These are phyloP conservation scores for Pyrus communis DNA, from an alignment of 306 rosid genomes.

Conservation along the genomic window DNA sequence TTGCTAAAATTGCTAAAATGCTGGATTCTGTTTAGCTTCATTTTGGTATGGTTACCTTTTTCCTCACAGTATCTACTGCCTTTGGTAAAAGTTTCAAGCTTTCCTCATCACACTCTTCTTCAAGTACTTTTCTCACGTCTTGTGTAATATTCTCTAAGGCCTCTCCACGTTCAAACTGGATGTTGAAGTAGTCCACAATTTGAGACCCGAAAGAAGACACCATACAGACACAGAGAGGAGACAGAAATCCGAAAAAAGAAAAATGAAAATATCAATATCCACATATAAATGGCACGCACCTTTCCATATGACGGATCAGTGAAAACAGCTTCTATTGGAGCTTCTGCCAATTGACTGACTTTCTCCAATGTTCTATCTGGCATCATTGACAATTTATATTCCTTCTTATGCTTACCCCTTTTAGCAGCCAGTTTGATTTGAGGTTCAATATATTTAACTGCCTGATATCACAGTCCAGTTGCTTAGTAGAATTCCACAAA, in stretches of 20 bases:
- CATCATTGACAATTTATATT: conserved; percentile 78
- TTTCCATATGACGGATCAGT: conserved; percentile 91
- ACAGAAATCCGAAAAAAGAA: neutral
- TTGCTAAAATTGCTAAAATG: neutral
- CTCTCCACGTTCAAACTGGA: conserved; percentile 93
- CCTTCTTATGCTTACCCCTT: conserved; percentile 81
- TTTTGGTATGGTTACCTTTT: conserved; percentile 46
- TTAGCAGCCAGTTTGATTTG: conserved; percentile 86
- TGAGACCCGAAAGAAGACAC: neutral
- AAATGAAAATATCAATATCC: neutral
- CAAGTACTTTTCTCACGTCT: conserved; percentile 69
- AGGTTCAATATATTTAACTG: conserved; percentile 87
- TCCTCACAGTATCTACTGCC: conserved; percentile 90
- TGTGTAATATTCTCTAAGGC: conserved; percentile 76
- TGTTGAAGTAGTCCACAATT: conserved; percentile 14
- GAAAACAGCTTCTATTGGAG: conserved; percentile 74
- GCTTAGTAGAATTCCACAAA: conserved; percentile 23
- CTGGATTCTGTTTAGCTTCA: neutral
- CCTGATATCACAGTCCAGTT: conserved; percentile 39
- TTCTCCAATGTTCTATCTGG: conserved; percentile 73
- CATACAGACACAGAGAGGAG: neutral
- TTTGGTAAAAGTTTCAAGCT: conserved; percentile 70
- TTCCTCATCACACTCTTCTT: conserved; percentile 88
- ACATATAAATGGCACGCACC: conserved; percentile 29
- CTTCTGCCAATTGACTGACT: conserved; percentile 62